These are phyloP conservation scores for Aureobasidium namibiae DNA, from an alignment of 2,329 filamentous ascomycete genomes.

Conservation along the genomic window DNA sequence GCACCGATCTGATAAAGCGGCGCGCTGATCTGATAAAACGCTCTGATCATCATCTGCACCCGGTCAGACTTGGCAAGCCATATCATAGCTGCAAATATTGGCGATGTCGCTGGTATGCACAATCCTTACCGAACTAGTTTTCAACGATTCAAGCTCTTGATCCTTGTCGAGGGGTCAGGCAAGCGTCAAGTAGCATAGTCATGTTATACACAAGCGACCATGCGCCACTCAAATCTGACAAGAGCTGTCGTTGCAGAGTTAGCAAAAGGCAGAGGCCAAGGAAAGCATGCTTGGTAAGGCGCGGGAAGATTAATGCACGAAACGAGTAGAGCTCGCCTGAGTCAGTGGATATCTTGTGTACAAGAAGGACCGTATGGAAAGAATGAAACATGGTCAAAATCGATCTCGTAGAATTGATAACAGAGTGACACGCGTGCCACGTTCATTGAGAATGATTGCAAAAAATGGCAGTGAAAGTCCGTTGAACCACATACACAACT, in stretches of 20 bases:
- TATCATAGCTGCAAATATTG: neutral
- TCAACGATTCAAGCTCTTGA: neutral
- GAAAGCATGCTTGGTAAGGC: neutral
- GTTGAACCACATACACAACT: neutral
- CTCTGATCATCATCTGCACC: neutral
- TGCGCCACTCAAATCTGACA: neutral
- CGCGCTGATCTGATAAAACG: constrained; percentile 4
- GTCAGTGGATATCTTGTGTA: neutral
- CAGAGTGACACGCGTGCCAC: neutral
- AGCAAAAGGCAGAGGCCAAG: neutral
- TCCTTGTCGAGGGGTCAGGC: neutral
- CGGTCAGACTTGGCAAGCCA: neutral
- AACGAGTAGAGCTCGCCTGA: neutral
- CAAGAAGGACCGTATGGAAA: neutral
- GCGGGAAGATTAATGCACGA: no score
- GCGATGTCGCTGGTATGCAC: neutral
- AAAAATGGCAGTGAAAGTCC: neutral
- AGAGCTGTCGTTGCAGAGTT: neutral
- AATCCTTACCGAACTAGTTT: neutral
- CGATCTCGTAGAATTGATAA: neutral
- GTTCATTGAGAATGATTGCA: neutral
- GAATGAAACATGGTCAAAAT: neutral
- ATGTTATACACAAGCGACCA: no score
- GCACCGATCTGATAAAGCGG: neutral
- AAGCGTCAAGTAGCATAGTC: no score